A percentile compares a stretch with the other conserved stretches of the same genome.
Evolutionary conservation across 2,329 filamentous ascomycete genomes (phyloP).

Genomic region (Dothideomycetes sp.): DNA sequence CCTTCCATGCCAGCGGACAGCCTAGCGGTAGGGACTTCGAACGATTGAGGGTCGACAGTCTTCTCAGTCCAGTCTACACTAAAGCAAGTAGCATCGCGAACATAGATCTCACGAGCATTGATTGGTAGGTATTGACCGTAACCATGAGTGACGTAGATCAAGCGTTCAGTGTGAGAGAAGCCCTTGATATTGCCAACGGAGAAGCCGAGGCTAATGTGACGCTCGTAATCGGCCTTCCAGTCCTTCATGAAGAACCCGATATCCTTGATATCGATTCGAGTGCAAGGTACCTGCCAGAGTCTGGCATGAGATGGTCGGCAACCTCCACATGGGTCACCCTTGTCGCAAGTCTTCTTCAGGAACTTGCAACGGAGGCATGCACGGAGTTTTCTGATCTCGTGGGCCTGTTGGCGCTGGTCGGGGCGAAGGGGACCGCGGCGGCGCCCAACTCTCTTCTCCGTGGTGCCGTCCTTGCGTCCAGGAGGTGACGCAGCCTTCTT

Average conservation of each 20-base stretch:
- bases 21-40: conserved; percentile 77
- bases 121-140: conserved; percentile 90
- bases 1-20: conserved; percentile 84
- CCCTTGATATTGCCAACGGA: conserved; percentile 94
- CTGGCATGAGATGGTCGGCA: conserved; percentile 93
- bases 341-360: conserved; percentile 98
- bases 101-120: conserved; percentile 86
- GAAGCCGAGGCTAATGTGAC: conserved; percentile 75
- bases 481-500: conserved; percentile 56
- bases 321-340: conserved; percentile 88
- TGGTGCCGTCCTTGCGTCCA: conserved; percentile 63
- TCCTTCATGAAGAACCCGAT: conserved; percentile 99
- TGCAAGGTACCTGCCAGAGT: conserved; percentile 95
- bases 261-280: conserved; percentile 96
- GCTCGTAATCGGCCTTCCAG: conserved; percentile 94
- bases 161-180: conserved; percentile 49
- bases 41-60: conserved; percentile 63
- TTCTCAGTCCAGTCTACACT: conserved; percentile 89
- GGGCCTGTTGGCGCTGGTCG: conserved; percentile 91
- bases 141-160: conserved; percentile 90
- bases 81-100: conserved; percentile 86
- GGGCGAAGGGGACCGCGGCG: conserved; percentile 81
- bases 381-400: conserved; percentile 88
- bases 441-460: conserved; percentile 87
- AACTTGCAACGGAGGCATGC: conserved; percentile 96